Evolutionary conservation across 805 yeast genomes (phyloP).

Genomic region (Cyberlindnera euphorbiae): DNA sequence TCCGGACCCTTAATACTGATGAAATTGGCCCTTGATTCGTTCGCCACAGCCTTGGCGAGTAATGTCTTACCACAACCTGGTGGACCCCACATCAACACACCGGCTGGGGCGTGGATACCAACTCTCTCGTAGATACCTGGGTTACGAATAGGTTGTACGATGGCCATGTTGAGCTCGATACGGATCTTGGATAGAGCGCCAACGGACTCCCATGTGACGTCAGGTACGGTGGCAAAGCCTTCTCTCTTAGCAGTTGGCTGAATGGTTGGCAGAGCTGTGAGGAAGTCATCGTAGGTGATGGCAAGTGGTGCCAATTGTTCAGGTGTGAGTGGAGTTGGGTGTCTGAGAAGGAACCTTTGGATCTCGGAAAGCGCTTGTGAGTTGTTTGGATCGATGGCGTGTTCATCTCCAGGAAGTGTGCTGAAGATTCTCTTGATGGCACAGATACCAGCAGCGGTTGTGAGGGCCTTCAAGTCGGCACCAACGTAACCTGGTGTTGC

Average conservation of each 20-base stretch:
- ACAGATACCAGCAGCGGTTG: constrained; percentile 90
- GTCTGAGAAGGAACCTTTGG: constrained; percentile 63
- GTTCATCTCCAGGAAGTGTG: constrained; percentile 30
- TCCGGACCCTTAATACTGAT: constrained; percentile 97
- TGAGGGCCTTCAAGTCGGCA: constrained; percentile 91
- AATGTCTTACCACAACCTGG: constrained; percentile 99
- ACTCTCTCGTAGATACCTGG: constrained; percentile 88
- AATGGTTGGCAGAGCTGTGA: constrained; percentile 81
- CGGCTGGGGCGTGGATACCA: constrained; percentile 95
- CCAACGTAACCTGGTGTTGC: constrained; percentile 97
- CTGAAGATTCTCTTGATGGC: constrained; percentile 91
- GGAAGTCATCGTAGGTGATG: constrained; percentile 75
- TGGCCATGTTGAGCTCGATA: constrained; percentile 92
- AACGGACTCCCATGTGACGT: constrained; percentile 91
- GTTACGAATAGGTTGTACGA: constrained; percentile 90
- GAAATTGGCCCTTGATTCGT: constrained; percentile 93
- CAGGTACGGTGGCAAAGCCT: constrained; percentile 98
- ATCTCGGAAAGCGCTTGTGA: constrained; percentile 50
- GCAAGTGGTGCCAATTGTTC: constrained; percentile 74
- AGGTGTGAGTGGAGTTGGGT: constrained; percentile 73
- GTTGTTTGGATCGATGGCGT: constrained; percentile 18
- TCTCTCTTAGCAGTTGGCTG: constrained; percentile 98
- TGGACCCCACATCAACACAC: constrained; percentile 98
- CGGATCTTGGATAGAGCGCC: constrained; percentile 83
- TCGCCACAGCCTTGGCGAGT: constrained; percentile 95